Conservation (phyloP, 768 basidiomycete genomes). For the Mycena albidolilacea region DNA sequence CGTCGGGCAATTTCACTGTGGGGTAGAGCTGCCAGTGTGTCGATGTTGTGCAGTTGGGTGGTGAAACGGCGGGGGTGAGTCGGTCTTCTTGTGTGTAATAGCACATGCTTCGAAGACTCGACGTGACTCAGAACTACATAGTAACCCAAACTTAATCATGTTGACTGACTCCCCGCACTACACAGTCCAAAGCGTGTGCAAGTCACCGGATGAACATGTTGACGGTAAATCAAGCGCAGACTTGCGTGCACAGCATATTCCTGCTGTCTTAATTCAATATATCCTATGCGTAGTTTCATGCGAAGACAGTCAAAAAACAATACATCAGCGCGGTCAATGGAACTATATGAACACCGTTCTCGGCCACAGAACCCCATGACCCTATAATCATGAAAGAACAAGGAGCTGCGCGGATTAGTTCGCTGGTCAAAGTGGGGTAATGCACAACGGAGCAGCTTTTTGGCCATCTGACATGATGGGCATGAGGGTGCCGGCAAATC, state of each 20-base stretch:
- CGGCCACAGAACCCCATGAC: not conserved
- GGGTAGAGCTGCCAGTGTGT: too few species aligned
- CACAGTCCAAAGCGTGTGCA: not conserved
- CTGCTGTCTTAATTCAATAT: slow-evolving; percentile 4
- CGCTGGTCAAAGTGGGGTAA: not conserved
- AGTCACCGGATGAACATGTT: not conserved
- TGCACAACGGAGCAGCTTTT: slow-evolving; percentile 14
- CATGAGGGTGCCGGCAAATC: not conserved
- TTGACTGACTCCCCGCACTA: not conserved
- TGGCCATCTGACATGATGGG: not conserved
- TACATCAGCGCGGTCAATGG: not conserved
- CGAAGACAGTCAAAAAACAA: not conserved
- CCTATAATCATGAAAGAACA: slow-evolving; percentile 2
- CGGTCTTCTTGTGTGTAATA: too few species aligned
- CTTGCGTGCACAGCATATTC: slow-evolving; percentile 1
- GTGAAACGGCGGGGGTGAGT: too few species aligned
- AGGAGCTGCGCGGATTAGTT: slow-evolving; percentile 1
- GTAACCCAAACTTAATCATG: too few species aligned
- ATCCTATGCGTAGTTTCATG: slow-evolving; percentile 4
- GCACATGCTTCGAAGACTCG: too few species aligned
- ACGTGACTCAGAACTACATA: too few species aligned
- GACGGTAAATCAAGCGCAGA: slow-evolving; percentile 2
- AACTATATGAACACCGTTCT: slow-evolving; percentile 3
- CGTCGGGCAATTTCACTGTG: too few species aligned
- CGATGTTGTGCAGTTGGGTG: too few species aligned